Conservation (phyloP, 106 monocot species). For the Agapanthus africanus region DNA sequence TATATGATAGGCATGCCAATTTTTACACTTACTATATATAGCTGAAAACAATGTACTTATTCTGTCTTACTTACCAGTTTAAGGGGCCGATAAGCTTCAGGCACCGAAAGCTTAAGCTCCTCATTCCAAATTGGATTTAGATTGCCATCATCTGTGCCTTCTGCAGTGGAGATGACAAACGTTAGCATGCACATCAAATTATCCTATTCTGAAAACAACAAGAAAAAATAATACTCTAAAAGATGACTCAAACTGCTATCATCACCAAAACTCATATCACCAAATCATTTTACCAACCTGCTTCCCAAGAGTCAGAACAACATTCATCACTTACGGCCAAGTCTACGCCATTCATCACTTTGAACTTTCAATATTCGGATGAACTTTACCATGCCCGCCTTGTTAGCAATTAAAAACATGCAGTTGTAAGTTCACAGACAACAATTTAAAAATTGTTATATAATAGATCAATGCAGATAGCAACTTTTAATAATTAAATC, state of each 20-base stretch:
- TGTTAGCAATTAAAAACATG: neutral
- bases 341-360: conserved; percentile 46
- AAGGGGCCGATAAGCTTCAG: conserved; percentile 52
- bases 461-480: neutral
- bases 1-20: too few species aligned
- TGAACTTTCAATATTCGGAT: conserved; percentile 58
- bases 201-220: neutral
- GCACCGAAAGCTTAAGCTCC: conserved; percentile 58
- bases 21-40: too few species aligned
- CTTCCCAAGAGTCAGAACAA: conserved; percentile 46
- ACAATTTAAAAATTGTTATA: neutral
- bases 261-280: neutral
- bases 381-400: conserved; percentile 34
- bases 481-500: neutral
- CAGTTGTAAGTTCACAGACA: neutral
- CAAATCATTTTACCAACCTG: conserved; percentile 54
- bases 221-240: too few species aligned
- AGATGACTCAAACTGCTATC: neutral
- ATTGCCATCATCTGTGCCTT: conserved; percentile 52
- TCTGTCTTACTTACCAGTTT: conserved; percentile 47
- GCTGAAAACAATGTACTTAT: too few species aligned
- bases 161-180: conserved; percentile 24
- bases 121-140: conserved; percentile 88
- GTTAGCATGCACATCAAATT: neutral
- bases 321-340: conserved; percentile 58